Evolutionary conservation across 352 stramenopile genomes (phyloP).

Genomic region (Globisporangium cylindrosporum): DNA sequence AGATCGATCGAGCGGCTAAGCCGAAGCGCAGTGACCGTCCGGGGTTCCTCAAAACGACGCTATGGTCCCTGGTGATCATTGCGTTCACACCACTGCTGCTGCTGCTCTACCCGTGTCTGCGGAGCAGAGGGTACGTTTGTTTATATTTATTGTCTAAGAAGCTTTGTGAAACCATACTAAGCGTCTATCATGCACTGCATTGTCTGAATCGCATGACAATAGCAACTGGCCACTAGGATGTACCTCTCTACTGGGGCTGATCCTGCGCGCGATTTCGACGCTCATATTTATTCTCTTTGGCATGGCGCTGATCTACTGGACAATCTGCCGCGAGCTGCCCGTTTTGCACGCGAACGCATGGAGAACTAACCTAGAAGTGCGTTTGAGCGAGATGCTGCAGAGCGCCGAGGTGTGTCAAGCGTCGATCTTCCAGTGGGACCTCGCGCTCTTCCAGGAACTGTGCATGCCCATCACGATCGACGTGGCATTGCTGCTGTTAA

Average conservation of each 20-base stretch:
- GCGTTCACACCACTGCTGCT: conserved; percentile 57
- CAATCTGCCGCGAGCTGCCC: conserved; percentile 56
- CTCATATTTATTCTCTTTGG: conserved; percentile 45
- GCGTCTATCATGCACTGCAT: neutral
- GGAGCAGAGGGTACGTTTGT: conserved; percentile 45
- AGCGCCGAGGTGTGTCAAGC: conserved; percentile 34
- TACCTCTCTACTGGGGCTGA: conserved; percentile 46
- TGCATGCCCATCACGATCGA: conserved; percentile 60
- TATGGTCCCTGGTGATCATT: conserved; percentile 55
- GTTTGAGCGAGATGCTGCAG: conserved; percentile 35
- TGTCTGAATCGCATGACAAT: neutral
- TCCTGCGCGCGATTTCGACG: conserved; percentile 41
- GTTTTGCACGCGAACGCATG: conserved; percentile 37
- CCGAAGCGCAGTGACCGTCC: conserved; percentile 5
- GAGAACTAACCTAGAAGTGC: conserved; percentile 35
- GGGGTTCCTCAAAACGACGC: conserved; percentile 47
- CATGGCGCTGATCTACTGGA: conserved; percentile 53
- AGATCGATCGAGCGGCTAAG: conserved; percentile 14
- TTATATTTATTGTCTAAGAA: neutral
- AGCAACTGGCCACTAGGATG: conserved; percentile 77
- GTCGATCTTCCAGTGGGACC: conserved; percentile 43
- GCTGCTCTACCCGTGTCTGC: conserved; percentile 48
- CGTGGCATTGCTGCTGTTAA: conserved; percentile 33
- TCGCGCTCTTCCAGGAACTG: conserved; percentile 46
- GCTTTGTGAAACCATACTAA: neutral